These are phyloP conservation scores for Cyberlindnera suaveolens DNA, from an alignment of 805 yeast species.

Conservation along the genomic window DNA sequence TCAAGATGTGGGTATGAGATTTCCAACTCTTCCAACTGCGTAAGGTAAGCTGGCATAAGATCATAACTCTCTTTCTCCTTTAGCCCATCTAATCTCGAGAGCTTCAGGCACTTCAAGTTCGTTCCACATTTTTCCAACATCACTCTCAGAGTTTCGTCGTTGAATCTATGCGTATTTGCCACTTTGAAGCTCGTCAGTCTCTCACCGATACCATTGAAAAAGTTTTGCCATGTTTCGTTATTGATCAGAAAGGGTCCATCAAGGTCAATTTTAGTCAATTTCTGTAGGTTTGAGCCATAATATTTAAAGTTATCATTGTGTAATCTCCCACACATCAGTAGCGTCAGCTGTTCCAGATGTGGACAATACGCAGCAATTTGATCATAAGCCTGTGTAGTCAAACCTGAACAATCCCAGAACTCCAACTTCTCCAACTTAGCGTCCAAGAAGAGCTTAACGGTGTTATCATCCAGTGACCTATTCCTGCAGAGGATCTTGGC, in stretches of 20 bases:
- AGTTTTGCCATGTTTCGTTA: slow-evolving; percentile 69
- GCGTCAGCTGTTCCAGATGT: slow-evolving; percentile 51
- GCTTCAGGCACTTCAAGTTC: slow-evolving; percentile 46
- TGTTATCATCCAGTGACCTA: slow-evolving; percentile 67
- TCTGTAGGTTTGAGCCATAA: slow-evolving; percentile 49
- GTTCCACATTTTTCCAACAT: slow-evolving; percentile 58
- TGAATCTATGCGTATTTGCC: slow-evolving; percentile 78
- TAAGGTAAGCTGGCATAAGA: slow-evolving; percentile 57
- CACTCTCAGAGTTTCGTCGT: slow-evolving; percentile 55
- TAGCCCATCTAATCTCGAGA: slow-evolving; percentile 72
- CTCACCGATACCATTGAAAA: slow-evolving; percentile 53
- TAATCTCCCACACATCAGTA: slow-evolving; percentile 91
- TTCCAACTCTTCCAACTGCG: slow-evolving; percentile 50
- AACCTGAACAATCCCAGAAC: slow-evolving; percentile 89
- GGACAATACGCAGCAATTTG: slow-evolving; percentile 79
- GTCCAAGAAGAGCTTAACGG: slow-evolving; percentile 68
- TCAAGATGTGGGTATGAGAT: slow-evolving; percentile 64
- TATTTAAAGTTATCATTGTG: slow-evolving; percentile 70
- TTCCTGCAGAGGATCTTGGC: slow-evolving; percentile 75
- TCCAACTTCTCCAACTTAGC: slow-evolving; percentile 51
- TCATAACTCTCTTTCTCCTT: slow-evolving; percentile 50
- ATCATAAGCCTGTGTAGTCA: slow-evolving; percentile 57
- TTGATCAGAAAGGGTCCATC: slow-evolving; percentile 90
- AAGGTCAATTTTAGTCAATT: slow-evolving; percentile 50
- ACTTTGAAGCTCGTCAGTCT: slow-evolving; percentile 55